phyloP scores from a whole-genome alignment of 106 monocot genomes.

The Dendrobium officinale region DNA sequence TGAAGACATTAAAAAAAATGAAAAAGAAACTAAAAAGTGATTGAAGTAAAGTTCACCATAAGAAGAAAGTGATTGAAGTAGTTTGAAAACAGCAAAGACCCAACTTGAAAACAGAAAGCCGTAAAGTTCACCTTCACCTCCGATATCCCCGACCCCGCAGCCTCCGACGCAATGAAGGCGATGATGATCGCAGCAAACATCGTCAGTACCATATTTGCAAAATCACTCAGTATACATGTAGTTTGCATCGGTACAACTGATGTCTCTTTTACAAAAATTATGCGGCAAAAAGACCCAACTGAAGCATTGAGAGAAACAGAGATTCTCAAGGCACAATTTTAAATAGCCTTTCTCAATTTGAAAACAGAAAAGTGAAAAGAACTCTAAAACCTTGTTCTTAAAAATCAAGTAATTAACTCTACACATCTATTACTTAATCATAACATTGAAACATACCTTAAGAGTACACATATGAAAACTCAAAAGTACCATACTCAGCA shows the following conservation, averaged over 20 bases:
- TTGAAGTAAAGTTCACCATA: slow-evolving; percentile 28
- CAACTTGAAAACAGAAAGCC: neutral
- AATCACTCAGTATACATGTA: neutral
- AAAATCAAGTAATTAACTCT: neutral
- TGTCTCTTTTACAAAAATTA: neutral
- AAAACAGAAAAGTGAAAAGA: neutral
- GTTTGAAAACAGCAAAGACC: neutral
- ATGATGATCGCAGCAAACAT: slow-evolving; percentile 53
- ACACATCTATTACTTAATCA: neutral
- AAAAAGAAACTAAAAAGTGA: neutral
- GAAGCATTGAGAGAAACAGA: neutral
- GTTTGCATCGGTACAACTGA: neutral
- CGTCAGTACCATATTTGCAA: slow-evolving; percentile 44
- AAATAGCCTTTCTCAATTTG: neutral
- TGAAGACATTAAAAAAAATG: neutral
- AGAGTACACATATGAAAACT: neutral
- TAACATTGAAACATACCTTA: neutral
- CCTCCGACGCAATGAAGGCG: slow-evolving; percentile 48
- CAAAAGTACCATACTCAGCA: neutral
- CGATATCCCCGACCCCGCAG: slow-evolving; percentile 75
- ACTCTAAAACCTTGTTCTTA: neutral
- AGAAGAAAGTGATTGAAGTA: slow-evolving; percentile 63
- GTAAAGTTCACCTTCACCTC: slow-evolving; percentile 80
- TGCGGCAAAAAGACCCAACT: neutral
- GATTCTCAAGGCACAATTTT: neutral